These are phyloP conservation scores for Fusarium papillatum DNA, from an alignment of 2,329 filamentous ascomycete species.

Conservation along the genomic window DNA sequence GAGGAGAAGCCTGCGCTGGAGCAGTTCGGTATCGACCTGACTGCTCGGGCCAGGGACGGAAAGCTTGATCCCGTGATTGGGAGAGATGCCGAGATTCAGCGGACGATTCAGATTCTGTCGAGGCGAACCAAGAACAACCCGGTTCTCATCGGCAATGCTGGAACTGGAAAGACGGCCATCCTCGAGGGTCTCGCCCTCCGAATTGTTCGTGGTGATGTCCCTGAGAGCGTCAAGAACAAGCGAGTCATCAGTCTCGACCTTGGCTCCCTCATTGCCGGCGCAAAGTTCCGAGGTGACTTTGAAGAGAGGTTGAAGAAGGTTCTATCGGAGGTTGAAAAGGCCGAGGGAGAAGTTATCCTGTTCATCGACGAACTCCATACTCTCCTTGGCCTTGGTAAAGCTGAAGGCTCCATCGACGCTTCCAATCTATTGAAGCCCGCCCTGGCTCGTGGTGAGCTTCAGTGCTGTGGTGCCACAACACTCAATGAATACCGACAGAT, in stretches of 20 bases:
- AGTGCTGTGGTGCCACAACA: conserved; percentile 96
- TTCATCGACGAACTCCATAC: conserved; percentile 97
- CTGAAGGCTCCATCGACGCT: conserved; percentile 96
- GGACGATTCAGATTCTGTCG: conserved; percentile 94
- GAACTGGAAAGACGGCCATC: conserved; percentile 95
- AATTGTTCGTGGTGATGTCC: conserved; percentile 93
- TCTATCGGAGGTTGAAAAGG: conserved; percentile 90
- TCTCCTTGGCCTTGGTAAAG: conserved; percentile 91
- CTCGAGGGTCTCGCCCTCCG: conserved; percentile 91
- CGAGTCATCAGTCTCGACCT: conserved; percentile 89
- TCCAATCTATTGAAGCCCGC: conserved; percentile 96
- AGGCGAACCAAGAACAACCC: conserved; percentile 96
- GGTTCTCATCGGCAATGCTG: conserved; percentile 91
- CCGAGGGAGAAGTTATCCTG: conserved; percentile 89
- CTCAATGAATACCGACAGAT: conserved; percentile 93
- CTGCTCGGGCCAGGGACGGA: conserved; percentile 84
- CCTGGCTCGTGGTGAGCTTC: conserved; percentile 90
- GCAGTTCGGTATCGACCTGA: conserved; percentile 92
- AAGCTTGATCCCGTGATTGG: conserved; percentile 98
- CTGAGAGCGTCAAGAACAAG: conserved; percentile 96
- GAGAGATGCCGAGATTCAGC: conserved; percentile 89
- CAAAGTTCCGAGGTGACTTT: conserved; percentile 96
- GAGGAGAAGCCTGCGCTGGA: conserved; percentile 90
- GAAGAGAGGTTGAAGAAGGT: conserved; percentile 95
- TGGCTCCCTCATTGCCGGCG: conserved; percentile 93